These are phyloP conservation scores for Xylaria bambusicola DNA, from an alignment of 495 filamentous ascomycete genomes.

Conservation along the genomic window DNA sequence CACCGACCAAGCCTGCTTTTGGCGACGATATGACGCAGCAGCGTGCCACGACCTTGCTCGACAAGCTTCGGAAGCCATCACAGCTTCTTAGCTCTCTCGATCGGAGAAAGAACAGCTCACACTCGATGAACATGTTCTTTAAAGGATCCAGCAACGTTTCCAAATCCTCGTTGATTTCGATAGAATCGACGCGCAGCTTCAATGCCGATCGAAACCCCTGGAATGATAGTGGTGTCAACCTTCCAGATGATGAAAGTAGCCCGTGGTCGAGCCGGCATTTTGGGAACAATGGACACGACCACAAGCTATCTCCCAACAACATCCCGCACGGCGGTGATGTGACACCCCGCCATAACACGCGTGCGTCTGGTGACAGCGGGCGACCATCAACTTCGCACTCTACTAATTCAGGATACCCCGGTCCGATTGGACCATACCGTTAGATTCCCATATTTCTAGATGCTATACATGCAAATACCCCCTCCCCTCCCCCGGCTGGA, in stretches of 20 bases:
- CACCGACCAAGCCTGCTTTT: constrained; percentile 77
- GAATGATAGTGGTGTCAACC: constrained; percentile 94
- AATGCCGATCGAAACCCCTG: constrained; percentile 91
- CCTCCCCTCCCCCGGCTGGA: constrained; percentile 60
- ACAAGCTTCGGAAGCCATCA: constrained; percentile 82
- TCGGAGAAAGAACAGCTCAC: constrained; percentile 87
- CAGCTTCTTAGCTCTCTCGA: constrained; percentile 91
- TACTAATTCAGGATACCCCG: constrained; percentile 88
- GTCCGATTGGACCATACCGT: constrained; percentile 83
- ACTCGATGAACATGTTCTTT: constrained; percentile 79
- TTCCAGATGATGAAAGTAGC: constrained; percentile 78
- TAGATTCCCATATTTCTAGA: constrained; percentile 53
- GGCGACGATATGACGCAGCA: constrained; percentile 73
- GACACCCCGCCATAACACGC: constrained; percentile 77
- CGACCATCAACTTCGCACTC: constrained; percentile 93
- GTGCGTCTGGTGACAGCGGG: constrained; percentile 85
- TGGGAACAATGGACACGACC: constrained; percentile 58
- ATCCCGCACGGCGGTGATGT: constrained; percentile 72
- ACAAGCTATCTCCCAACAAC: constrained; percentile 66
- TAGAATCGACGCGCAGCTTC: constrained; percentile 85
- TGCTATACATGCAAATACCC: constrained; percentile 50
- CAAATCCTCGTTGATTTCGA: constrained; percentile 88
- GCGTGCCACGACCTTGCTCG: constrained; percentile 79
- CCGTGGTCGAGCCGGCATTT: constrained; percentile 63
- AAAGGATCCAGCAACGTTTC: constrained; percentile 93